Conservation (phyloP, 148 eudicot species). For the Chenopodium berlandieri region DNA sequence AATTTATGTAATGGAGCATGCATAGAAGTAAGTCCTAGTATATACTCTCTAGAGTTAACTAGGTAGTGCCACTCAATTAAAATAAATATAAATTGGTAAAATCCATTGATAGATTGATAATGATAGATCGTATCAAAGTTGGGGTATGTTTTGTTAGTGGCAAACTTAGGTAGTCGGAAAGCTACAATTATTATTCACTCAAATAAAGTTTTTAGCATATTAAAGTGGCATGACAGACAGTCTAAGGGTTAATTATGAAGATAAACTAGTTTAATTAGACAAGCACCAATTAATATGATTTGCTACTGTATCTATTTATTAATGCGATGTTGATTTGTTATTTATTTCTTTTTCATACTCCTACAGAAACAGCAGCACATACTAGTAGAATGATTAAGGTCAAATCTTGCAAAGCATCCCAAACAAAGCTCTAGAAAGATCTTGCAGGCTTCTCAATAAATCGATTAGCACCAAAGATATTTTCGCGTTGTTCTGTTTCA, state of each 20-base stretch:
- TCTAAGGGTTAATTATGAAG: background rate
- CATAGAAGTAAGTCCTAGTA: background rate
- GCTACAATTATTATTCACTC: background rate
- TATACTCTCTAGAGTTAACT: background rate
- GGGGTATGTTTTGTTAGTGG: slow-evolving; percentile 9
- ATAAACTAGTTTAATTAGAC: slow-evolving; percentile 8
- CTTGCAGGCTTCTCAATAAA: slow-evolving; percentile 58
- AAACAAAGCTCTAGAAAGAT: slow-evolving; percentile 59
- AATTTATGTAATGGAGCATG: background rate
- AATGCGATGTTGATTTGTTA: background rate
- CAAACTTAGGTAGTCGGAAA: slow-evolving; percentile 20
- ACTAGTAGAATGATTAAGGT: slow-evolving; percentile 72
- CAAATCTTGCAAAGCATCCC: slow-evolving; percentile 84
- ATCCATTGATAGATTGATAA: background rate
- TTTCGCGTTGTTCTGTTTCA: slow-evolving; percentile 39
- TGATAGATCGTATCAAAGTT: background rate
- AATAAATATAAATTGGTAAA: background rate
- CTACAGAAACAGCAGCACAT: slow-evolving; percentile 68
- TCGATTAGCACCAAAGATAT: slow-evolving; percentile 52
- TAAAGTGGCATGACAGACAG: slow-evolving; percentile 3
- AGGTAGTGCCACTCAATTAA: background rate
- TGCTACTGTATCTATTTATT: background rate
- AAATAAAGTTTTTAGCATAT: background rate
- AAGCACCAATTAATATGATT: background rate
- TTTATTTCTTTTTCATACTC: slow-evolving; percentile 30